These are phyloP conservation scores for Trichophyton simii DNA, from an alignment of 2,329 filamentous ascomycete genomes.

Conservation along the genomic window DNA sequence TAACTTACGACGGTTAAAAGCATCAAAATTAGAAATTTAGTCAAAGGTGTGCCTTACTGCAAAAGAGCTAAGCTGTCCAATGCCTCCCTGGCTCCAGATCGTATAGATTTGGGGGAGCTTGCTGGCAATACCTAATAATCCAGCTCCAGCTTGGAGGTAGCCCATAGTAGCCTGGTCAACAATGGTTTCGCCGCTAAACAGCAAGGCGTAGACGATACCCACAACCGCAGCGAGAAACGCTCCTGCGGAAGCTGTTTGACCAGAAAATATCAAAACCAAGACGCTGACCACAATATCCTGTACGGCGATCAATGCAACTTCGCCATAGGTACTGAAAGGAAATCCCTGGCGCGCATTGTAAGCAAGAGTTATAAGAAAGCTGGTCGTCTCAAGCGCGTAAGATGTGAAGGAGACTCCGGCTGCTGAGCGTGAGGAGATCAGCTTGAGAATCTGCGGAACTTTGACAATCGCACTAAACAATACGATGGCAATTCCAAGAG, in stretches of 20 bases:
- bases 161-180: conserved; percentile 55
- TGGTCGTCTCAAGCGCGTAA: conserved; percentile 81
- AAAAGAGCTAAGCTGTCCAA: conserved; percentile 91
- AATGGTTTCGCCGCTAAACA: conserved; percentile 46
- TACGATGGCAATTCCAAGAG: conserved; percentile 85
- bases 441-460: conserved; percentile 90
- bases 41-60: conserved; percentile 50
- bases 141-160: conserved; percentile 73
- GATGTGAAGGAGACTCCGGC: conserved; percentile 78
- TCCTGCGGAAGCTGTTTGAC: conserved; percentile 54
- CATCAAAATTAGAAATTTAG: conserved; percentile 4
- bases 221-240: conserved; percentile 68
- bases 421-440: conserved; percentile 66
- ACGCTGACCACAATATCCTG: conserved; percentile 87
- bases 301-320: conserved; percentile 79
- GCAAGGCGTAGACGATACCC: conserved; percentile 55
- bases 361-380: conserved; percentile 76
- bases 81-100: conserved; percentile 73
- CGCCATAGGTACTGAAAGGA: conserved; percentile 92
- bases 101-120: conserved; percentile 89
- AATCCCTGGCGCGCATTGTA: conserved; percentile 88
- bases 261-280: conserved; percentile 72
- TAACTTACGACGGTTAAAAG: neutral
- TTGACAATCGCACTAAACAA: conserved; percentile 84
- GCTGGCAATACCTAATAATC: conserved; percentile 69